Evolutionary conservation across 805 yeast species (phyloP), one percentile per base, ranked within the genome.

Genomic region (Candida germanica): DNA sequence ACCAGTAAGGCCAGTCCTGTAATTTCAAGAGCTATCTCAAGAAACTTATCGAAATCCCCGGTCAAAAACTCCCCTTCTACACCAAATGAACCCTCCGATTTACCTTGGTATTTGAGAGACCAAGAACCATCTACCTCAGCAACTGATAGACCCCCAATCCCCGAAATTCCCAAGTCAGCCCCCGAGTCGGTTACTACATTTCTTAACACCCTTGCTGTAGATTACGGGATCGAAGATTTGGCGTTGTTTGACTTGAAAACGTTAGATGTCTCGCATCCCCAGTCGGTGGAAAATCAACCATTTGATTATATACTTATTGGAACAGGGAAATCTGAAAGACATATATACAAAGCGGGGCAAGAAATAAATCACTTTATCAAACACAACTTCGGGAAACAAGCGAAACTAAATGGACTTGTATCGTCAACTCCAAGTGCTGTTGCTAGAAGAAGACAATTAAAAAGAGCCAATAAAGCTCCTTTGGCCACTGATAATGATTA

Each of bases 241-340:
- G 55, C 63, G 25, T 54, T 88, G 1, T 76, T 86, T 46, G 95
- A 89, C 50, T 59, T 83, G 40, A 64, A 81, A 23, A 44, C 48
- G n/a, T 53, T 65, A 16, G 52, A 53, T 11, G 48, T 49, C 15
- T 49, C 48, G 26, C 69, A 65, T 40, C 62, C 58, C 11, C 56
- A 51, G 38, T 50, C 53, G 32, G 39, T 49, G 11, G 43, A 48
- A 25, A 59, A 59, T 39, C 58, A 51, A 32, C 53, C 51, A n/a
- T 46, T 54, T 14, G 57, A 58, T 24, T 66, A 49, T 44, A 53
- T 61, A n/a, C 61, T 91, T 4, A 61, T 91, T 0, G 75, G 81
- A 13, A 76, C 93, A 0, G 96, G 95, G 3, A 83, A 80, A 54
- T 78, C 89, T 20, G 75, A 78, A 25, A 80, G 75, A 43, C 98